Base-by-base conservation (phyloP, 1,284 basidiomycete genomes). In the Ceratobasidium sp. region DNA sequence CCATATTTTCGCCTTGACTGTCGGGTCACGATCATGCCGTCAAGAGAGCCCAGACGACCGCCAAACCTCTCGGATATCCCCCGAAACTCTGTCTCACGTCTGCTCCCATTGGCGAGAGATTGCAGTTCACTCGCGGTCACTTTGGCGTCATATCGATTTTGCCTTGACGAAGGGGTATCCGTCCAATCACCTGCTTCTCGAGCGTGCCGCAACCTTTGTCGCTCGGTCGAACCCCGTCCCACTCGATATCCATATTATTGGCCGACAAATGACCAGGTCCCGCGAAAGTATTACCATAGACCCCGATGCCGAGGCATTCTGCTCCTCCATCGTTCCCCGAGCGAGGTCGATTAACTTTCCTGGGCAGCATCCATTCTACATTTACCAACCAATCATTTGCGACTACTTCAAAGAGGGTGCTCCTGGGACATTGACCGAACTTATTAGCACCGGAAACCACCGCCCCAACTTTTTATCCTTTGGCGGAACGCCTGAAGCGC, bases 81-180 rank as follows among this genome's bases (percentile, higher is more conserved):
- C 57, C 29, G n/a, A 34, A 5, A 3, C 35, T 43, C 20, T 60
- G 7, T 35, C 57, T 22, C 13, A 49, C 4, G 43, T 60, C 8
- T 60, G 57, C 43, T 47, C 57, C 10, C 31, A 49, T 31, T 60
- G 57, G 57, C 42, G 31, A 13, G 25, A 22, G 32, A 10, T 60
- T 15, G 27, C 42, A 29, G 49, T 22, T 3, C 10, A 22, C n/a
- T 22, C 31, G 15, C 20, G 40, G 20, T 3, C 43, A 13, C 57
- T 60, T 13, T 60, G 57, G 57, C 34, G 27, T 17, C 20, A 45
- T 45, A 47, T 60, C 13, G 6, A 60, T 29, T 31, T 60, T 3
- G 17, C 38, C 7, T 40, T 40, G 8, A 17, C 17, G 8, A 40
- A 40, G 7, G 38, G 38, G 38, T 40, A 8, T 40, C 8, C 17